Conservation (phyloP, 768 basidiomycete genomes). For the Kwoniella newhampshirensis region DNA sequence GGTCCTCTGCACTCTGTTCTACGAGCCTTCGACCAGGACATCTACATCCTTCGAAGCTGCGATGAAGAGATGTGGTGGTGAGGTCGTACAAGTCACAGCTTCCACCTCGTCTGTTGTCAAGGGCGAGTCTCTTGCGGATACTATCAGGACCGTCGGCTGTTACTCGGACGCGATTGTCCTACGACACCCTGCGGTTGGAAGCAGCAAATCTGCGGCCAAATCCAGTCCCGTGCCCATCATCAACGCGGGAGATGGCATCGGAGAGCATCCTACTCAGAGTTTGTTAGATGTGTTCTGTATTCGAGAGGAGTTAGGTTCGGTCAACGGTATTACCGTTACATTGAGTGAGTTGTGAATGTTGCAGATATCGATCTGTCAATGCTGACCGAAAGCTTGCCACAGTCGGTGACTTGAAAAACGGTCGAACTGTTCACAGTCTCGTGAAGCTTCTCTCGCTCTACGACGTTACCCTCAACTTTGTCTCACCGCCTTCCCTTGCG, state of each 20-base stretch:
- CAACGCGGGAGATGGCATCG: conserved; percentile 95
- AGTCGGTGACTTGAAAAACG: conserved; percentile 95
- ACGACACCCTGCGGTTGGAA: conserved; percentile 90
- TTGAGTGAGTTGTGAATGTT: conserved; percentile 42
- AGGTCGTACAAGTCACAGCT: conserved; percentile 79
- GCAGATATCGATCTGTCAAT: conserved; percentile 3
- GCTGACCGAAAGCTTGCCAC: background rate
- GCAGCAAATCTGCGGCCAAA: conserved; percentile 92
- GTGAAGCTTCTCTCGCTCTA: conserved; percentile 89
- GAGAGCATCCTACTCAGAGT: conserved; percentile 83
- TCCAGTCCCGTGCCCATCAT: conserved; percentile 92
- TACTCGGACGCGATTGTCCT: conserved; percentile 94
- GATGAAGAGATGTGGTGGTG: conserved; percentile 96
- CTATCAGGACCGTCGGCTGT: conserved; percentile 88
- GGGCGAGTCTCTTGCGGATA: conserved; percentile 90
- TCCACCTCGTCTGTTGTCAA: conserved; percentile 86
- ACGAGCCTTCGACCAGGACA: conserved; percentile 94
- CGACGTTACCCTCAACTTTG: conserved; percentile 87
- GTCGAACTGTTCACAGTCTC: conserved; percentile 93
- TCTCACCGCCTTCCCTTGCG: conserved; percentile 76
- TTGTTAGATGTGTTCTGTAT: conserved; percentile 72
- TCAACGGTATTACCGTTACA: conserved; percentile 86
- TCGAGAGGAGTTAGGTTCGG: conserved; percentile 94
- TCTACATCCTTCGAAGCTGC: conserved; percentile 95
- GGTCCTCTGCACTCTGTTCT: conserved; percentile 88